A percentile compares a stretch with the other conserved stretches of the same genome.
phyloP scores from a whole-genome alignment of 2,329 filamentous ascomycete genomes.

The Lasiodiplodia sp. region DNA sequence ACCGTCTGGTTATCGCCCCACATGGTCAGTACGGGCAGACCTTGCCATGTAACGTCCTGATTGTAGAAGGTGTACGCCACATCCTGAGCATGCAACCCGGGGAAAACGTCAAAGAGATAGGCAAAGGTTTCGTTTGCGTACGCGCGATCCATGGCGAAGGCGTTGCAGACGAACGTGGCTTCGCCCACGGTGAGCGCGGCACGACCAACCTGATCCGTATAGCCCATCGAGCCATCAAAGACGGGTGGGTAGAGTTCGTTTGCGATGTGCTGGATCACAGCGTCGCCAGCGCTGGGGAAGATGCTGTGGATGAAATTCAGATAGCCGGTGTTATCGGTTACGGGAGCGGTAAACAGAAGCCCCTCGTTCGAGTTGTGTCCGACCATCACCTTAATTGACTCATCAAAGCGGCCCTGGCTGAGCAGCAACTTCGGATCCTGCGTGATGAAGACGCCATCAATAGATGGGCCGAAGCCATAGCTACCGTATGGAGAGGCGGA shows the following conservation, averaged over 20 bases:
- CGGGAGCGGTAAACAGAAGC: slow-evolving; percentile 41
- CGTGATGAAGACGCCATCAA: slow-evolving; percentile 60
- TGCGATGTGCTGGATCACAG: slow-evolving; percentile 51
- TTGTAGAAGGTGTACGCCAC: slow-evolving; percentile 60
- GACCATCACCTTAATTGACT: slow-evolving; percentile 54
- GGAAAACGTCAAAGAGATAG: slow-evolving; percentile 62
- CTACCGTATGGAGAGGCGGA: slow-evolving; percentile 45
- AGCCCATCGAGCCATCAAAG: slow-evolving; percentile 56
- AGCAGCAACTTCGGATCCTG: slow-evolving; percentile 56
- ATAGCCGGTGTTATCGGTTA: slow-evolving; percentile 35
- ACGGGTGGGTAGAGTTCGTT: slow-evolving; percentile 57
- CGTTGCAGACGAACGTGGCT: slow-evolving; percentile 54
- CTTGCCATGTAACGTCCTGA: slow-evolving; percentile 35
- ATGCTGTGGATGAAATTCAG: slow-evolving; percentile 36
- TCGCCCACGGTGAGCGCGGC: slow-evolving; percentile 54
- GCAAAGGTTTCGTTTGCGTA: slow-evolving; percentile 57
- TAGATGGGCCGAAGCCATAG: slow-evolving; percentile 46
- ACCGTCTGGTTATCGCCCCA: slow-evolving; percentile 44
- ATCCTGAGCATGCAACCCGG: slow-evolving; percentile 63
- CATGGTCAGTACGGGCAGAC: slow-evolving; percentile 39
- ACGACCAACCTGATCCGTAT: slow-evolving; percentile 55
- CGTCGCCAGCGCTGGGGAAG: slow-evolving; percentile 43
- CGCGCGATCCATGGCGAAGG: slow-evolving; percentile 58
- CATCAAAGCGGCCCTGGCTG: slow-evolving; percentile 53
- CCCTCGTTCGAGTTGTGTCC: slow-evolving; percentile 57